Evolutionary conservation across 805 yeast species (phyloP), one percentile per base, ranked within the genome.

Genomic region (Zygotorulaspora chibaensis): DNA sequence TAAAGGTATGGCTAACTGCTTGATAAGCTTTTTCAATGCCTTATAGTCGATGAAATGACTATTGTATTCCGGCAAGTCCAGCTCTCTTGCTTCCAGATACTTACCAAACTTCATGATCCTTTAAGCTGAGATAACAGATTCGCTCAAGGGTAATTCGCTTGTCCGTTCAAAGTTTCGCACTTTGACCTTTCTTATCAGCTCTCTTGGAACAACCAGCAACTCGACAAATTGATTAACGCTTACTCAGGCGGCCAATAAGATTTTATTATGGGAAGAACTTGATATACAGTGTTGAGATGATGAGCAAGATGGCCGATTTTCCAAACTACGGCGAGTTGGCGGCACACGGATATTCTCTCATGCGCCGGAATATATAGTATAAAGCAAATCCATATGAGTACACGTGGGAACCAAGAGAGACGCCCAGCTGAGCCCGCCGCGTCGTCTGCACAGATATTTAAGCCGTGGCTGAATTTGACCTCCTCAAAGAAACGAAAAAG

Each of bases 1-100:
- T n/a, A 68, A 61, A 2, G 75, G 75, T 4, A 66, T 73, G 3
- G 87, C 85, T 38, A 91, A 71, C 39, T 84, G 83, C 66, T 91
- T 91, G 61, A 91, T 91, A 54, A 90, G 76, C 74, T 91, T 93
- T 66, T 91, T 91, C 47, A 91, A 71, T 3, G 91, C 93, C 70
- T 93, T 93, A 69, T 93, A 93, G 70, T 93, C 89, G 62, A 93
- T 91, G 70, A 91, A 93, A 63, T 87, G 84, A 31, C 91, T 89
- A 40, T 95, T 81, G 65, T 93, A 93, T 66, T 93, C 99, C 9
- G 98, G 98, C 48, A 91, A 73, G 66, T 91, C 97, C 55, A 93
- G 74, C 68, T 89, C 96, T 63, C 97, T 80, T 35, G 95, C 85
- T 53, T 96, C 98, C 63, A 93, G 74, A 62, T 88, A 87, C 68